Percentiles rank a stretch among this genome's conserved stretches.
Evolutionary conservation across 495 filamentous ascomycete species (phyloP).

Genomic region (Ascodesmis nigricans): DNA sequence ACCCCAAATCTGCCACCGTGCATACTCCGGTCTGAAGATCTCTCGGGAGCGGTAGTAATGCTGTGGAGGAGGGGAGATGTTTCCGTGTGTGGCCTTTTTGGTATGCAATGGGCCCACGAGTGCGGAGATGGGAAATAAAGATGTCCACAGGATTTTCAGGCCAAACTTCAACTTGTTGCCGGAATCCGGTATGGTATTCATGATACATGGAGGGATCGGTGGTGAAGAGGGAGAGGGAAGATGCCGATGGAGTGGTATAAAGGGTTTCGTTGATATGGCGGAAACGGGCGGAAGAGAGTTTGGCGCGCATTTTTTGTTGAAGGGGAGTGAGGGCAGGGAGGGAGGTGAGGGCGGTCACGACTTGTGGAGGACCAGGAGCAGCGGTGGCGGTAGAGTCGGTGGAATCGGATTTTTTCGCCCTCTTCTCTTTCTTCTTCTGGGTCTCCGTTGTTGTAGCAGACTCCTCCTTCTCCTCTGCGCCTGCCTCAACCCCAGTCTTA

Average conservation of each 20-base stretch:
- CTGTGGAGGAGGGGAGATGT: constrained; percentile 8
- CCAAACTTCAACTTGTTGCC: constrained; percentile 82
- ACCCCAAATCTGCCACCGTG: constrained; percentile 72
- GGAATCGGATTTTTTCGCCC: constrained; percentile 17
- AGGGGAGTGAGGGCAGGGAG: constrained; percentile 52
- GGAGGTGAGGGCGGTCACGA: constrained; percentile 20
- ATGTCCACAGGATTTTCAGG: constrained; percentile 81
- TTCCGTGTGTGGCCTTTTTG: constrained; percentile 23
- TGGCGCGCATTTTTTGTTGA: constrained; percentile 78
- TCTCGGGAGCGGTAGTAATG: constrained; percentile 13
- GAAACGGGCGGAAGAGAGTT: constrained; percentile 84
- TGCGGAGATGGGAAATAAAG: constrained; percentile 46
- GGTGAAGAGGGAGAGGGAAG: constrained; percentile 56
- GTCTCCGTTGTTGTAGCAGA: background rate
- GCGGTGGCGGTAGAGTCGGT: constrained; percentile 7
- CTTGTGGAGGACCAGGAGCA: constrained; percentile 13
- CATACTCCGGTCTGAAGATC: constrained; percentile 33
- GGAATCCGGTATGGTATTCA: constrained; percentile 88
- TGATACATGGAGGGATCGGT: constrained; percentile 70
- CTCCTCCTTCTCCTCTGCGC: constrained; percentile 1
- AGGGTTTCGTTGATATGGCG: constrained; percentile 91
- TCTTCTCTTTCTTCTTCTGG: constrained; percentile 22
- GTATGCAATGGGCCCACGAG: constrained; percentile 28
- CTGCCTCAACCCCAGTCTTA: constrained; percentile 12
- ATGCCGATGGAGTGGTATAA: constrained; percentile 67